phyloP scores from a whole-genome alignment of 768 basidiomycete species.

The Russula emetica region DNA sequence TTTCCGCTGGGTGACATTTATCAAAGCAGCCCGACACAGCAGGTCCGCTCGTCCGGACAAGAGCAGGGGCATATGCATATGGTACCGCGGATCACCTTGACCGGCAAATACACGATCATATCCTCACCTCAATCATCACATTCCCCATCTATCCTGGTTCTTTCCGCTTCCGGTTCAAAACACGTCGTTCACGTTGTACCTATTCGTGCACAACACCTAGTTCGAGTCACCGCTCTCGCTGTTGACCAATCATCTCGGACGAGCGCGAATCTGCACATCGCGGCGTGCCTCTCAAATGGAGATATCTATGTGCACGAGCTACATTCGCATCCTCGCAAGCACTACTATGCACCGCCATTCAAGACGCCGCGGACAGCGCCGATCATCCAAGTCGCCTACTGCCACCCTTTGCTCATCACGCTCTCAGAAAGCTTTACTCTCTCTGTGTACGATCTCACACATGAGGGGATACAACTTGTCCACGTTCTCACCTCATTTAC shows the following conservation, averaged over 20 bases:
- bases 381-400: conserved; percentile 65
- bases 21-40: background rate
- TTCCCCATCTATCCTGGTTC: conserved; percentile 56
- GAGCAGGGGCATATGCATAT: conserved; percentile 26
- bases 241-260: conserved; percentile 69
- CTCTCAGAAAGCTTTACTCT: conserved; percentile 64
- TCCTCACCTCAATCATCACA: conserved; percentile 40
- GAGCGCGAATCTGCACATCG: conserved; percentile 43
- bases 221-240: conserved; percentile 58
- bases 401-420: conserved; percentile 72
- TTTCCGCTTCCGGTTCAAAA: conserved; percentile 34
- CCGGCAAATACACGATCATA: conserved; percentile 22
- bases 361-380: conserved; percentile 41
- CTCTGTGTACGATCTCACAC: conserved; percentile 65
- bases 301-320: conserved; percentile 60
- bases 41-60: background rate
- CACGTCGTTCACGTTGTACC: conserved; percentile 47
- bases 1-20: background rate
- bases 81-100: conserved; percentile 20
- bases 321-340: conserved; percentile 40
- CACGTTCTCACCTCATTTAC: conserved; percentile 75
- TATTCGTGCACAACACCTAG: conserved; percentile 31
- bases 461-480: conserved; percentile 45
- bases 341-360: conserved; percentile 46
- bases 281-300: conserved; percentile 62